A percentile compares a stretch with the other conserved stretches of the same genome.
Evolutionary conservation across 2,329 filamentous ascomycete species (phyloP).

Genomic region (Neofusicoccum ribis): DNA sequence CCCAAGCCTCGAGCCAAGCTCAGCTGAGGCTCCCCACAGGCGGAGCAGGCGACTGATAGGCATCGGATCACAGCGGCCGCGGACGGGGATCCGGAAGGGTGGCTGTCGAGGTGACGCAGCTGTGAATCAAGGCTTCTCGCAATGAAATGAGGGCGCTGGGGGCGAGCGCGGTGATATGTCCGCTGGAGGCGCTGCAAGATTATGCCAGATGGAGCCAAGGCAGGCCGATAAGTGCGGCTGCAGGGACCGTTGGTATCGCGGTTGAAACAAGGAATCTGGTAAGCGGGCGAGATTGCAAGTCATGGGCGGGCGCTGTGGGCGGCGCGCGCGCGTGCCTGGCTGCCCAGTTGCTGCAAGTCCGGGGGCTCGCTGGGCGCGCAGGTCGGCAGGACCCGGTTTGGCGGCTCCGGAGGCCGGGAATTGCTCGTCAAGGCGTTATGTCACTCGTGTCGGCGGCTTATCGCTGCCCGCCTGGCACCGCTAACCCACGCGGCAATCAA

Average conservation of each 20-base stretch:
- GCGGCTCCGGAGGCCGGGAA: neutral
- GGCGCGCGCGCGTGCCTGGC: neutral
- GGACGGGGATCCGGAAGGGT: neutral
- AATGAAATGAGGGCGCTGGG: neutral
- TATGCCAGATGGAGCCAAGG: neutral
- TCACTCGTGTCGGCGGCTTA: constrained; percentile 9
- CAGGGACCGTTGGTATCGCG: neutral
- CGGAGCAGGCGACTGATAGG: neutral
- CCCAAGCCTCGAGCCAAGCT: constrained; percentile 3
- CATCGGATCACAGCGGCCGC: neutral
- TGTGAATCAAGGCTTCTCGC: neutral
- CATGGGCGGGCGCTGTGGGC: neutral
- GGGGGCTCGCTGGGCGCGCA: no score
- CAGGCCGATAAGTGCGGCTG: neutral
- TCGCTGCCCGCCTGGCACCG: constrained; percentile 11
- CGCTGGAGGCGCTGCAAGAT: neutral
- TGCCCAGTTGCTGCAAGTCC: neutral
- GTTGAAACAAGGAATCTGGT: constrained; percentile 1
- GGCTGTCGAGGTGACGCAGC: neutral
- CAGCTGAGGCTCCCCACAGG: neutral
- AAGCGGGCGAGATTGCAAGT: constrained; percentile 5
- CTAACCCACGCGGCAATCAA: constrained; percentile 13
- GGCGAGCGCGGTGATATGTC: neutral
- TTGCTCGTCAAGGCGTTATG: constrained; percentile 8
- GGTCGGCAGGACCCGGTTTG: neutral